These are phyloP conservation scores for Neurospora terricola DNA, from an alignment of 495 filamentous ascomycete genomes.

Conservation along the genomic window DNA sequence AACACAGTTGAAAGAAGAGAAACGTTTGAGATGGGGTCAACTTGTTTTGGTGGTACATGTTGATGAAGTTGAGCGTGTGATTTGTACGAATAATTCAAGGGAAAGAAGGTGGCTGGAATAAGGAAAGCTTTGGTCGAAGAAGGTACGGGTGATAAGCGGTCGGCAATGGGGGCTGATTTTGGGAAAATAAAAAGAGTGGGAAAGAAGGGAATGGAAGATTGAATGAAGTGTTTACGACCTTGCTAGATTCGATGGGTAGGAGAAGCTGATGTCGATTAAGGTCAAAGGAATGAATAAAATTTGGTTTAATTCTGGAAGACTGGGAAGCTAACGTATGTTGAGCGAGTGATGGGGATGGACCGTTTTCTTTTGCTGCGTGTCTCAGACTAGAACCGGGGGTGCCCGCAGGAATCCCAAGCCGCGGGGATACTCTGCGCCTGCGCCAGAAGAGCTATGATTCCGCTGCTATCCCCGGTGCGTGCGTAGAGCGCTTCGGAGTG, in stretches of 20 bases:
- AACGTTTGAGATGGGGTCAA: not conserved
- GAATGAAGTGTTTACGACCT: not conserved
- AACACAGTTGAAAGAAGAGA: not conserved
- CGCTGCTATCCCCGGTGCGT: not conserved
- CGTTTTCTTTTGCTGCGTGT: not conserved
- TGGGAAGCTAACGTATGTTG: not conserved
- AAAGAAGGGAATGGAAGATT: not conserved
- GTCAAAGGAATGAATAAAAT: not conserved
- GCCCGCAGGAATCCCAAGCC: not conserved
- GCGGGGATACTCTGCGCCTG: not conserved
- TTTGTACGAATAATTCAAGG: not conserved
- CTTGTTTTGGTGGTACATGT: not conserved
- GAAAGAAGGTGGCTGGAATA: not conserved
- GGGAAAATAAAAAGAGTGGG: not conserved
- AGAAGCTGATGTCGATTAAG: not conserved
- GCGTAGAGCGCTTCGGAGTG: not conserved
- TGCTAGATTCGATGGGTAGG: not conserved
- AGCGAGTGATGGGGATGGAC: no score
- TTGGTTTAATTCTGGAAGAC: not conserved
- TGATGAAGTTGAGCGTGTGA: not conserved
- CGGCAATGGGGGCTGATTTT: not conserved
- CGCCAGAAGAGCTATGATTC: not conserved
- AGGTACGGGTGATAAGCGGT: not conserved
- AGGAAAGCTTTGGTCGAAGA: not conserved
- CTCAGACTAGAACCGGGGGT: not conserved